A percentile compares a stretch with the other conserved stretches of the same genome.
Conservation (phyloP, 371 early-diverging fungal species). For the Mucor velutinosus region DNA sequence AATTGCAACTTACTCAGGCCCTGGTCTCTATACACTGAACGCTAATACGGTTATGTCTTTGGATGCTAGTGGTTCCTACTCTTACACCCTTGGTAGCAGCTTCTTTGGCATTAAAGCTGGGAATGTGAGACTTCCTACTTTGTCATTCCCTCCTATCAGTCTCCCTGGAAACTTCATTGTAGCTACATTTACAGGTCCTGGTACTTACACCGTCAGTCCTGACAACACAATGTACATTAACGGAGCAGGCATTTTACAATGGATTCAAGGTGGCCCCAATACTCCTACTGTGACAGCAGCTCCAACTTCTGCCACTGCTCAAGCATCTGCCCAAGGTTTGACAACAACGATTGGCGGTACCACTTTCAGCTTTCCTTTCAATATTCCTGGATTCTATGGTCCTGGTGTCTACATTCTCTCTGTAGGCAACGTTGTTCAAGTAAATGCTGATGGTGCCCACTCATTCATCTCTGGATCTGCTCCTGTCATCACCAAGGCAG, state of each 20-base stretch:
- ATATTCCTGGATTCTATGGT: constrained; percentile 11
- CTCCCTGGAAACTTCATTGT: neutral
- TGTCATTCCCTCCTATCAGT: constrained; percentile 8
- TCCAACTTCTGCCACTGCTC: neutral
- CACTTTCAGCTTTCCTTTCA: neutral
- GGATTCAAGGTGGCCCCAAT: neutral
- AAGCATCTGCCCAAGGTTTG: neutral
- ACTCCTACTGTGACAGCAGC: neutral
- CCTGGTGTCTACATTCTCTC: constrained; percentile 4
- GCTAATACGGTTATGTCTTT: constrained; percentile 1
- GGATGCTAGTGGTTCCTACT: neutral
- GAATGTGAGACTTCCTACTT: neutral
- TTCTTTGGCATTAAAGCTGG: neutral
- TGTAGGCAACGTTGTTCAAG: constrained; percentile 3
- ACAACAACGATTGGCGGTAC: neutral
- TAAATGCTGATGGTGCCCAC: neutral
- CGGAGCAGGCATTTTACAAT: neutral
- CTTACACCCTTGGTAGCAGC: neutral
- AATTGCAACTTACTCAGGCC: neutral
- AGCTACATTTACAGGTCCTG: constrained; percentile 3
- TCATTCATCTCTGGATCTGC: neutral
- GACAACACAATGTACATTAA: neutral
- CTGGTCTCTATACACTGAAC: constrained; percentile 1
- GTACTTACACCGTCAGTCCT: neutral
- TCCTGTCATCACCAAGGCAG: neutral